Evolutionary conservation across 2,329 filamentous ascomycete genomes (phyloP), one percentile per base, ranked within the genome.

Genomic region (Botrytis sinoallii): DNA sequence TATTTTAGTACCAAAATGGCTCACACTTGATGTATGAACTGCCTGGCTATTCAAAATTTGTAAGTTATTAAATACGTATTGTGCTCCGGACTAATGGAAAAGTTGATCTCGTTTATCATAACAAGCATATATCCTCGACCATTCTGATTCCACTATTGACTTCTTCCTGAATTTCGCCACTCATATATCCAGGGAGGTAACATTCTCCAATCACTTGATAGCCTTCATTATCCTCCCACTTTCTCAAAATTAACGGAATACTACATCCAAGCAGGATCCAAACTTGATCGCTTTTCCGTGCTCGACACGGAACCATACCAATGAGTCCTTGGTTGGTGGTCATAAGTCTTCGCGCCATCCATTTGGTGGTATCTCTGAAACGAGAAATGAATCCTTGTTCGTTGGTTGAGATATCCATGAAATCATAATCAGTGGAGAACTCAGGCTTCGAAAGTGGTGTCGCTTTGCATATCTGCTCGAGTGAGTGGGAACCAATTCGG

Each of bases 231-330:
- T 25, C 57, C 22, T 74, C 70, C 14, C 70, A 32, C 44, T 75
- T 73, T 38, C 76, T 73, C 40, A 76, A 42, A 64, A 77, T 69
- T 14, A 77, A 61, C 1, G 76, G 76, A 35, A 77, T 73, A 35
- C 71, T 76, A 52, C 76, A 77, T 52, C 76, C 76, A 42, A 75
- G 66, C n/a, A 77, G 32, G 4, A 77, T 72, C 46, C 75, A 77
- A 35, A 76, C 65, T 16, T 68, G n/a, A 68, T 77, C 76, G 9
- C 74, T 76, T 70, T 68, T 70, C 40, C 64, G 46, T 29, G 59
- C 68, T 29, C 73, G 70, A 46, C 70, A 69, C 4, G 75, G 68
- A 9, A 60, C 75, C 71, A 77, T 73, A 14, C 76, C 38, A 32
- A 69, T 42, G 29, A 42, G 20, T 12, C 22, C 18, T 57, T 22